Evolutionary conservation across 805 yeast species (phyloP).

Genomic region (Candida sonorensis): DNA sequence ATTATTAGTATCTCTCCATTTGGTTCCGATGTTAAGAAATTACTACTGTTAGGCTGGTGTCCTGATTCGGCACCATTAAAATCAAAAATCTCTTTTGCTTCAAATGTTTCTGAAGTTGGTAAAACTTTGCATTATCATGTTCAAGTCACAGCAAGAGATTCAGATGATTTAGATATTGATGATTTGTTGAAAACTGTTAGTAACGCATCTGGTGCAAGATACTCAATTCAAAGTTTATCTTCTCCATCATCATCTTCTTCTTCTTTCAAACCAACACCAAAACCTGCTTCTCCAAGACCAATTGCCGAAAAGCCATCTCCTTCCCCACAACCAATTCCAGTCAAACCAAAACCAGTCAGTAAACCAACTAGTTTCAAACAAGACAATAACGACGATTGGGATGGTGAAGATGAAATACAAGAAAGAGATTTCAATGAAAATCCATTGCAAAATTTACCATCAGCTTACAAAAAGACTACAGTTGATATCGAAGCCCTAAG

Average conservation of each 20-base stretch:
- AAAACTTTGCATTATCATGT: conserved; percentile 83
- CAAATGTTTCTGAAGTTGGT: conserved; percentile 71
- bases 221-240: conserved; percentile 50
- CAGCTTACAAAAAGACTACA: conserved; percentile 62
- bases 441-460: conserved; percentile 47
- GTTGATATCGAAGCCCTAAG: conserved; percentile 53
- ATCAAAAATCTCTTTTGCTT: conserved; percentile 67
- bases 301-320: conserved; percentile 21
- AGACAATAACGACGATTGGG: conserved; percentile 55
- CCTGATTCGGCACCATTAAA: conserved; percentile 91
- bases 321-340: conserved; percentile 22
- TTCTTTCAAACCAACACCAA: conserved; percentile 29
- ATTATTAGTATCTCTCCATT: conserved; percentile 82
- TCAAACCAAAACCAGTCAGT: conserved; percentile 11
- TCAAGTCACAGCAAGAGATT: conserved; percentile 93
- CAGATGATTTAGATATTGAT: conserved; percentile 77
- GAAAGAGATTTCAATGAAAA: conserved; percentile 45
- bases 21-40: conserved; percentile 84
- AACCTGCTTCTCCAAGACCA: conserved; percentile 31
- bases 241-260: conserved; percentile 13
- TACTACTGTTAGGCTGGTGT: conserved; percentile 89
- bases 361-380: conserved; percentile 6
- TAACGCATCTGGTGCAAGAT: conserved; percentile 94
- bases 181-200: conserved; percentile 72
- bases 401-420: conserved; percentile 52